Evolutionary conservation across 805 yeast species (phyloP), one percentile per base, ranked within the genome.

Genomic region (Cyberlindnera japonica): DNA sequence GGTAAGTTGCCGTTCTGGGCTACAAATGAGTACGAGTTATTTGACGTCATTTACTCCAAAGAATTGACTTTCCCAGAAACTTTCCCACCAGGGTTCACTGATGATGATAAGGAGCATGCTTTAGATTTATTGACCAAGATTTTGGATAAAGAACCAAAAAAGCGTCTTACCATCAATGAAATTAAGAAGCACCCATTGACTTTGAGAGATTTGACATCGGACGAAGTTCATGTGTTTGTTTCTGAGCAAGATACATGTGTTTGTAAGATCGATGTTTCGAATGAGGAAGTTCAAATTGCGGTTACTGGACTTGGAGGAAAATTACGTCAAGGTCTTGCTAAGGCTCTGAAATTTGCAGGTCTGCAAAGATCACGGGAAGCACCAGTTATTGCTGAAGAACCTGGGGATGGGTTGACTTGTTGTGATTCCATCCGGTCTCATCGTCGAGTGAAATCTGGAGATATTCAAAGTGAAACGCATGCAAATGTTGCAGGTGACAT

Each of bases 1-100:
- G 99, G 99, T 10, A 71, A 74, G 47, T 75, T 93, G 32, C 99
- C 99, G 3, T 93, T 91, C 59, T 78, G 81, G 56, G 95, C 90
- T 1, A 89, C 80, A 35, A 79, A 86, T 23, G 96, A 89, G 55
- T 91, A 75, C 64, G 95, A 83, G 43, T 68, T 93, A 38, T 90
- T 91, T 61, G 82, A 83, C 42, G 88, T 79, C 11, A 93, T 93
- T 49, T 85, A 80, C 31, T 75, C 77, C 38, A 72, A 79, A 26
- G 69, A 69, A 2, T 59, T 86, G 21, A 64, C 62, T 37, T 77
- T 83, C 47, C 96, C 96, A 0, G 54, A 43, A 55, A 59, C 39
- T 68, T 79, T 49, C 85, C 90, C 39, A 51, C 47, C 22, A 40
- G 64, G 46, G 37, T 47, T 44, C 19, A 48, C 36, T 1, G 65